Evolutionary conservation across 345 rosid species (phyloP), one percentile per base, ranked within the genome.

Genomic region (Aethionema arabicum): DNA sequence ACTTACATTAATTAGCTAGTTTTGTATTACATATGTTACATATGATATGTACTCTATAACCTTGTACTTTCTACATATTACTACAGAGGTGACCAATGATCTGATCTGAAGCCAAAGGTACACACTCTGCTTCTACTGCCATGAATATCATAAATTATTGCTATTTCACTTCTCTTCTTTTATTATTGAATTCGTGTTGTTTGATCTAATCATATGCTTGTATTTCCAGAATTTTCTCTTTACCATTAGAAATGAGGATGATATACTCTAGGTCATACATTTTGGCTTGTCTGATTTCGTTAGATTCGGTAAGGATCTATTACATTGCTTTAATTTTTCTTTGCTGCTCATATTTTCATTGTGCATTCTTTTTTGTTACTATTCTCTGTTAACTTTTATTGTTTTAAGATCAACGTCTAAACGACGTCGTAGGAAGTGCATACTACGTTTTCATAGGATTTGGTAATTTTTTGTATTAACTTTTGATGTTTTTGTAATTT

Each of bases 381-480:
- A n/a, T 13, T 21, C 4, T n/a, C n/a, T 56, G 48, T 36, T 49
- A 37, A 46, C 45, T 1, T 54, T 36, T 54, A 9, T n/a, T n/a
- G n/a, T 56, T 12, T 69, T 66, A 89, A 95, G 99, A 89, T 76
- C 93, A 86, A 59, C 88, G 98, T 59, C 89, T 88, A 72, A 95
- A 82, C 51, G 98, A 95, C 72, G 87, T 95, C 58, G 99, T 95
- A 56, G 99, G 99, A 52, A 95, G 98, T 78, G 98, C 98, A 58
- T 95, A 86, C 76, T 90, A 95, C 73, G 99, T 95, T 60, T n/a
- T n/a, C n/a, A n/a, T n/a, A n/a, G n/a, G n/a, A n/a, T n/a, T n/a
- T n/a, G n/a, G n/a, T n/a, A n/a, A n/a, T n/a, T n/a, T n/a, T n/a
- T n/a, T n/a, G n/a, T n/a, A n/a, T n/a, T n/a, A n/a, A n/a, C n/a